Conservation (phyloP, 176 grass and related monocot genomes). For the Rhynchospora tenuis region DNA sequence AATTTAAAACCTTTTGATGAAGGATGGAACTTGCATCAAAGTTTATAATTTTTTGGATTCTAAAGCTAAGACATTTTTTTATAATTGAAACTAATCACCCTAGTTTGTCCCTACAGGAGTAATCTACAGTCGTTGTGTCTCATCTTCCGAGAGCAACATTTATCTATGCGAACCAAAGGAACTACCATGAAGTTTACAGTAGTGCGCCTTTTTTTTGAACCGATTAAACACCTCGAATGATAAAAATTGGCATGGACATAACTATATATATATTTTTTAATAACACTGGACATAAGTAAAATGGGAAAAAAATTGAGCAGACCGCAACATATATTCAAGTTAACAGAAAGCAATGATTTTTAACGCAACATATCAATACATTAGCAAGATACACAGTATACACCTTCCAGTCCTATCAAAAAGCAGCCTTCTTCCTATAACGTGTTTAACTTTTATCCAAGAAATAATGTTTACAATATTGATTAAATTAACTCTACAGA, state of each 20-base stretch:
- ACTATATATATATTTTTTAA: too few species aligned
- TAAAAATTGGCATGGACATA: too few species aligned
- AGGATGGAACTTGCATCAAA: too few species aligned
- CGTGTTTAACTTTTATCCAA: neutral
- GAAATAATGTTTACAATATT: conserved; percentile 26
- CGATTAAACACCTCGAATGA: neutral
- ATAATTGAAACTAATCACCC: too few species aligned
- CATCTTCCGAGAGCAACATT: too few species aligned
- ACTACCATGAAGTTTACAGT: neutral
- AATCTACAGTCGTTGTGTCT: too few species aligned
- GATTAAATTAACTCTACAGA: conserved; percentile 9
- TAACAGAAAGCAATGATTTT: neutral
- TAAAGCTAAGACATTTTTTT: too few species aligned
- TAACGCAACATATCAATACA: neutral
- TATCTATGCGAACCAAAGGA: neutral
- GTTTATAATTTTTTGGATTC: too few species aligned
- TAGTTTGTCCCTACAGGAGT: too few species aligned
- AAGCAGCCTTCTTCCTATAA: conserved; percentile 1
- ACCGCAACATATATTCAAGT: neutral
- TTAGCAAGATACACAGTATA: neutral
- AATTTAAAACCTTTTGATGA: too few species aligned
- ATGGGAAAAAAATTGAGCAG: neutral
- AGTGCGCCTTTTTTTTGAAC: neutral
- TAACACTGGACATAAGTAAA: neutral
- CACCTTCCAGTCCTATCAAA: neutral